Evolutionary conservation across 495 filamentous ascomycete species (phyloP).

Genomic region (Talaromyces wortmannii): DNA sequence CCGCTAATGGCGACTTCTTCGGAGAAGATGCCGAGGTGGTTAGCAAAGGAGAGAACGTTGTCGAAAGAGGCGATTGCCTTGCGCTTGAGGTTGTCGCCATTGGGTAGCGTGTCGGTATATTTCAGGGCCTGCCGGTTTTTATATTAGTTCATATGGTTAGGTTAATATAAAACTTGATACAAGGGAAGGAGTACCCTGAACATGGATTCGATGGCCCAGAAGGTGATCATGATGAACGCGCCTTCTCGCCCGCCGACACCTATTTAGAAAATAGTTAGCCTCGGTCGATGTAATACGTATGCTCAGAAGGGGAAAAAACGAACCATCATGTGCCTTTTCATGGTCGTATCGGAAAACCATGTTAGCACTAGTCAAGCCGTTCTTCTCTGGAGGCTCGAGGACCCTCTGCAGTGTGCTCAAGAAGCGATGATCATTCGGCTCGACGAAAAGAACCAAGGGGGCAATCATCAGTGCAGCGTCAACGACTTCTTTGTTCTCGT

Average conservation of each 20-base stretch:
- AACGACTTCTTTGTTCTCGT: conserved; percentile 57
- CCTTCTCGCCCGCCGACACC: conserved; percentile 68
- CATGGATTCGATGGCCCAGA: conserved; percentile 72
- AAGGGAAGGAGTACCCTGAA: conserved; percentile 42
- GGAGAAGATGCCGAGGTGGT: conserved; percentile 69
- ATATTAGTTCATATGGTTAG: background rate
- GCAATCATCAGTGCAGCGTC: conserved; percentile 68
- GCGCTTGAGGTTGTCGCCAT: conserved; percentile 39
- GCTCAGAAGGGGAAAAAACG: conserved; percentile 6
- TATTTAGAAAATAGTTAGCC: conserved; percentile 18
- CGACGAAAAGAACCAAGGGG: conserved; percentile 67
- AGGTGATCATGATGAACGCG: conserved; percentile 74
- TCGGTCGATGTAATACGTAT: background rate
- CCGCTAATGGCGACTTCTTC: conserved; percentile 66
- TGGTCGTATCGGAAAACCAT: conserved; percentile 69
- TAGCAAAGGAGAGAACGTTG: conserved; percentile 65
- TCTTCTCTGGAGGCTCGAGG: conserved; percentile 58
- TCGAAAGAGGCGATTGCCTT: conserved; percentile 63
- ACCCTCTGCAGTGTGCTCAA: conserved; percentile 62
- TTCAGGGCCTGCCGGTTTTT: conserved; percentile 15
- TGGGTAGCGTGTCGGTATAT: conserved; percentile 53
- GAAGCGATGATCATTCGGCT: conserved; percentile 67
- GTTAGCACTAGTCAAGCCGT: conserved; percentile 63
- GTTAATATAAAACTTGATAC: background rate
- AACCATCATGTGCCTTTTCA: conserved; percentile 57